Conservation (phyloP, 106 monocot genomes). For the Narthecium ossifragum region DNA sequence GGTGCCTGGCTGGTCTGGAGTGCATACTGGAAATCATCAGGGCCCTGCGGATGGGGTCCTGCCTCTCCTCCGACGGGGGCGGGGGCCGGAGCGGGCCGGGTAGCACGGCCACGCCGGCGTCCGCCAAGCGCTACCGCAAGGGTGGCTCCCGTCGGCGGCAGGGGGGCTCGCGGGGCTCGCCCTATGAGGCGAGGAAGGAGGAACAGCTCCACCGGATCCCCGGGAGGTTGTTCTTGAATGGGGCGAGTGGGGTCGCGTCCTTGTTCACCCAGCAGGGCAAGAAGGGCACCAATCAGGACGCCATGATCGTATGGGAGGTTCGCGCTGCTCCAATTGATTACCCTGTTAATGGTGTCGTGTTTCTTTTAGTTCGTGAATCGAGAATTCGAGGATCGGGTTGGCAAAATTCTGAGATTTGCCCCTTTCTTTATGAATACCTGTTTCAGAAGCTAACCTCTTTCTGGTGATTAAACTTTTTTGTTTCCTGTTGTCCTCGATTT, state of each 20-base stretch:
- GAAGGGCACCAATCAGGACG: conserved; percentile 41
- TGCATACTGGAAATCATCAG: conserved; percentile 36
- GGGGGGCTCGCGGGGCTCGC: conserved; percentile 1
- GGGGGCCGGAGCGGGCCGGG: background rate
- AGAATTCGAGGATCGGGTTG: background rate
- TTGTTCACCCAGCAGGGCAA: conserved; percentile 35
- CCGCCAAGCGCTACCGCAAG: background rate
- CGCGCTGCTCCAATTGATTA: background rate
- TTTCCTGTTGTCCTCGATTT: no score
- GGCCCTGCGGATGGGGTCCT: conserved; percentile 49
- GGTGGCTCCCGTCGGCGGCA: conserved; percentile 1
- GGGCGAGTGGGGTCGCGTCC: conserved; percentile 18
- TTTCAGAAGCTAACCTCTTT: no score
- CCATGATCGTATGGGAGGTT: conserved; percentile 48
- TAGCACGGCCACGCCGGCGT: background rate
- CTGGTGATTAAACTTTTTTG: no score
- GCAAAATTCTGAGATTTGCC: background rate
- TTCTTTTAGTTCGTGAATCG: background rate
- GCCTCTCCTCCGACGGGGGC: conserved; percentile 24
- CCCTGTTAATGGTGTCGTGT: background rate
- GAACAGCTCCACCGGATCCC: conserved; percentile 17
- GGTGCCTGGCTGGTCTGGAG: conserved; percentile 36
- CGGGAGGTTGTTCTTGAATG: conserved; percentile 27
- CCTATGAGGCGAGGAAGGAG: conserved; percentile 8
- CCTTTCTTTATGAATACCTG: background rate